These are phyloP conservation scores for Groenewaldozyma tartarivorans DNA, from an alignment of 805 yeast species.

Conservation along the genomic window DNA sequence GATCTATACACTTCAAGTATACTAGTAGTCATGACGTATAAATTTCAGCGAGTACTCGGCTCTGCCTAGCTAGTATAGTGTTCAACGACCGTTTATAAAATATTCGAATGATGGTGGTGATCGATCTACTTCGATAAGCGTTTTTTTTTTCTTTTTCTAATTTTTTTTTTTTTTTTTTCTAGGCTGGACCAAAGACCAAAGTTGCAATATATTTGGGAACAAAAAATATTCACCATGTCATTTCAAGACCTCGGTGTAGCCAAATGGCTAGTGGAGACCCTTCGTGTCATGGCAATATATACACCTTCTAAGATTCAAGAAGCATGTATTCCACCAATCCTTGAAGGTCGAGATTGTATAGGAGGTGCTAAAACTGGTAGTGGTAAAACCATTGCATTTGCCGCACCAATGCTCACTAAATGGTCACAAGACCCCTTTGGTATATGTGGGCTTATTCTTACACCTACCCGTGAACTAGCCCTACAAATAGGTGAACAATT, in stretches of 20 bases:
- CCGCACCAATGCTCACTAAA: constrained; percentile 88
- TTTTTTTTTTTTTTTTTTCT: background rate
- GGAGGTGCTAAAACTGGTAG: constrained; percentile 99
- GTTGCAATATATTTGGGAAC: too few relatives aligned
- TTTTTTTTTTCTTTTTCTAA: background rate
- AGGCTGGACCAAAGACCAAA: background rate
- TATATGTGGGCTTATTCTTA: constrained; percentile 76
- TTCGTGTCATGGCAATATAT: constrained; percentile 69
- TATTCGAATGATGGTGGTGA: background rate
- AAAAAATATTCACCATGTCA: constrained; percentile 14
- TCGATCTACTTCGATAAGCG: background rate
- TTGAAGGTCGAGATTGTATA: constrained; percentile 80
- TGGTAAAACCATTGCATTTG: constrained; percentile 96
- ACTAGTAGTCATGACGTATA: constrained; percentile 5
- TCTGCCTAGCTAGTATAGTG: background rate
- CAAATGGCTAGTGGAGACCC: constrained; percentile 77
- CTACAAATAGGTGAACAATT: constrained; percentile 96
- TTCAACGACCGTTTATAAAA: background rate
- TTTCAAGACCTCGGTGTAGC: constrained; percentile 68
- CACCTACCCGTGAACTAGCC: constrained; percentile 88
- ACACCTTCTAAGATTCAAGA: constrained; percentile 81
- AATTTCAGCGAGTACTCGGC: background rate
- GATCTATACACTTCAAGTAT: constrained; percentile 19
- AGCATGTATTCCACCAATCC: constrained; percentile 80
- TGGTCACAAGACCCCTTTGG: constrained; percentile 97